Evolutionary conservation across 2,329 filamentous ascomycete genomes (phyloP), one percentile per base, ranked within the genome.

Genomic region (Neobulgaria alba): DNA sequence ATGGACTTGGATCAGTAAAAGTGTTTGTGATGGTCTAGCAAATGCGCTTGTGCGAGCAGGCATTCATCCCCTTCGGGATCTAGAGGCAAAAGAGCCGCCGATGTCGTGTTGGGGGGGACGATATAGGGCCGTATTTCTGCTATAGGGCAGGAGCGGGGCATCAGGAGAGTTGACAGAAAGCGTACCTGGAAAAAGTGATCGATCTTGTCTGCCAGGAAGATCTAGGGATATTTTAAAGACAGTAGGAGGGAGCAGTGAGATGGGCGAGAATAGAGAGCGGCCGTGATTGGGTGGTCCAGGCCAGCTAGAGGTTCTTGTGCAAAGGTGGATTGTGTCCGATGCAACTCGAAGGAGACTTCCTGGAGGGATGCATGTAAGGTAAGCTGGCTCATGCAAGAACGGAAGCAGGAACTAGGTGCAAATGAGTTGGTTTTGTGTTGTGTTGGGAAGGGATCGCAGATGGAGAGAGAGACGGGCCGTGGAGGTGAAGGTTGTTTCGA

Each of bases 401-500:
- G 46, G 48, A 47, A 47, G 46, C 41, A 51, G 42, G 48, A 48
- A 43, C 43, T 45, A 39, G 36, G 41, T 17, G 38, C 42, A 32
- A 42, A 41, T 18, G 31, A 23, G 37, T 18, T 29, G 41, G 32
- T 29, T 21, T 31, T 32, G 35, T 26, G 32, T 23, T 7, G 23
- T 26, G 12, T 26, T n/a, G n/a, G n/a, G n/a, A n/a, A n/a, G n/a
- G n/a, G n/a, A 26, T 7, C 7, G 12, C 23, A 26, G 12, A 7
- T 26, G 7, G 12, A 26, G 23, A 26, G 23, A 12, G 7, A 7
- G 23, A 26, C 23, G 23, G 12, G 23, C 7, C 7, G 12, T 26
- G 23, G 23, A 7, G 23, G 23, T 26, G 12, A 26, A 26, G 7
- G 23, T 7, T 7, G 23, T 26, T 26, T 26, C 23, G 7, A 7